Evolutionary conservation across 805 yeast species (phyloP), one percentile per base, ranked within the genome.

Genomic region (Starmerella ratchasimensis): DNA sequence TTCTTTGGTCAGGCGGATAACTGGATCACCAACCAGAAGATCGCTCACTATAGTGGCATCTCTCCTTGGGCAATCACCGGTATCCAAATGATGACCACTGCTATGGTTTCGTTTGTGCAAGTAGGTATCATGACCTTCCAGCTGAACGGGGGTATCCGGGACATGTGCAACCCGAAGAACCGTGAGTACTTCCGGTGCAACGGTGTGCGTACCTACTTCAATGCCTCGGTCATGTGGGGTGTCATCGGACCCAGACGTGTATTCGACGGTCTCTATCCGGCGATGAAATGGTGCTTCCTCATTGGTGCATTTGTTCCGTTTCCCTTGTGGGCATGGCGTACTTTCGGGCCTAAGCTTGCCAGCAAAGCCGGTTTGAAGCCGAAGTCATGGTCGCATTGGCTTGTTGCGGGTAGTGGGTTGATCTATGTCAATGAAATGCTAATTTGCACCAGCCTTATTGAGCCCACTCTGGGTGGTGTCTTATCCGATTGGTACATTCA

Each of bases 1-100:
- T 72, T 74, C 42, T 76, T 71, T 50, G 67, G 69, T 28, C 80
- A 74, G 56, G 78, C 80, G 10, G 71, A 74, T 43, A 67, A 62
- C 51, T 74, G 68, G 53, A 67, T 72, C 36, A 68, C 68, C 52
- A 71, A 71, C 49, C 58, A 57, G 43, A 71, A 71, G 47, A 56
- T 64, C 58, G 74, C 68, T 0, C 80, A 73, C 53, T 74, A 74
- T 50, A 56, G 69, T 18, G 72, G 71, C 43, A 57, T 74, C 18
- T 73, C 79, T 1, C 80, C 80, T 10, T 59, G 69, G 48, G 68
- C 79, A 0, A 55, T 72, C 23, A 74, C 73, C 59, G 61, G 72
- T 47, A 66, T 60, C 26, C 71, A 57, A 46, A 48, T 62, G 38
- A 47, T 55, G 29, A 61, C 54, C 5, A 49, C 53, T 18, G 33